A percentile compares a stretch with the other conserved stretches of the same genome.
These are phyloP conservation scores for Herpetospermum pedunculosum DNA, from an alignment of 306 rosid genomes.

Conservation along the genomic window DNA sequence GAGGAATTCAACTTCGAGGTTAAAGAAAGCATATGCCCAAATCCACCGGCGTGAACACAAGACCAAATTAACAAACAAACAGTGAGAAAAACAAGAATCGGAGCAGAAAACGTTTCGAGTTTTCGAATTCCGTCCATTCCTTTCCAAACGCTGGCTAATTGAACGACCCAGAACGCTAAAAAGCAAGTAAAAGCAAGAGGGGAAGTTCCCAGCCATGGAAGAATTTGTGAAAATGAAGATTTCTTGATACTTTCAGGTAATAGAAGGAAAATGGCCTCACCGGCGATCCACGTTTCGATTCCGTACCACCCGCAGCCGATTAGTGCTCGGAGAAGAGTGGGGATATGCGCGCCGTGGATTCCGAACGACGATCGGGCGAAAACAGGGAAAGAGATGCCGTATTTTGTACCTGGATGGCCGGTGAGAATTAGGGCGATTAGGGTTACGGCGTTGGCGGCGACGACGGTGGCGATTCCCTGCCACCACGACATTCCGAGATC, in stretches of 20 bases:
- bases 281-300: slow-evolving; percentile 91
- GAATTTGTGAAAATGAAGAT: slow-evolving; percentile 15
- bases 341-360: slow-evolving; percentile 70
- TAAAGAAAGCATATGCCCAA: slow-evolving; percentile 59
- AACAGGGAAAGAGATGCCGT: slow-evolving; percentile 82
- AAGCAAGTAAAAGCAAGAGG: slow-evolving; percentile 72
- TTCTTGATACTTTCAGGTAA: slow-evolving; percentile 39
- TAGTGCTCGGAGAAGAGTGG: slow-evolving; percentile 63
- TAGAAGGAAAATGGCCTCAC: slow-evolving; percentile 75
- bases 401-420: slow-evolving; percentile 69
- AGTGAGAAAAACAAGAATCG: slow-evolving; percentile 53
- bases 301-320: slow-evolving; percentile 99
- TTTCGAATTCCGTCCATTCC: slow-evolving; percentile 78
- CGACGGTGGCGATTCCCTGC: slow-evolving; percentile 86
- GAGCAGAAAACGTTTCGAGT: slow-evolving; percentile 83
- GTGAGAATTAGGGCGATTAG: slow-evolving; percentile 51
- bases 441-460: slow-evolving; percentile 45
- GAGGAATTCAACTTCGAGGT: slow-evolving; percentile 49
- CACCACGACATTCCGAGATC: slow-evolving; percentile 98
- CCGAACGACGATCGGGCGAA: slow-evolving; percentile 82
- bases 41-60: slow-evolving; percentile 57
- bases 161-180: slow-evolving; percentile 48
- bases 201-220: slow-evolving; percentile 81
- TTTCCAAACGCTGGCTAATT: slow-evolving; percentile 50
- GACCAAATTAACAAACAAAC: slow-evolving; percentile 55